Evolutionary conservation across 2,329 filamentous ascomycete species (phyloP), one percentile per base, ranked within the genome.

Genomic region (Xylariaceae sp.): DNA sequence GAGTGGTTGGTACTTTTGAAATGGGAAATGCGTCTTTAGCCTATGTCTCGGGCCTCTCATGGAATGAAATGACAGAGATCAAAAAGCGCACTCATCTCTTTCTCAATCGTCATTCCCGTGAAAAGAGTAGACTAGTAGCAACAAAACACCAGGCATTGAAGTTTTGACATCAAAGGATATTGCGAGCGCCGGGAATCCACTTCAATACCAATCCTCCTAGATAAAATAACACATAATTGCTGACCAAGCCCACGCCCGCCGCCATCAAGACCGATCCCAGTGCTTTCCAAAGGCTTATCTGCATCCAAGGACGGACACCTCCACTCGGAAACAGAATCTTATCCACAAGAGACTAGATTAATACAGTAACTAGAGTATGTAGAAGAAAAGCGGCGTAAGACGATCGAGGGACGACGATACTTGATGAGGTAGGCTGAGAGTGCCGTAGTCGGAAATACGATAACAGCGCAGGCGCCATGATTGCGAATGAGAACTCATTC

Each of bases 401-500:
- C 19, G 40, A 38, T n/a, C 47, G 37, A 14, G 37, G 37, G 35
- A 33, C 42, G 25, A 34, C 25, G 5, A 25, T 17, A 6, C 22
- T 35, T 7, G 19, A 23, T 4, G 16, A 6, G 11, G 27, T 33
- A 16, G 36, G 34, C 20, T 39, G 20, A 14, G 22, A 36, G 22
- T 48, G 19, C 6, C 32, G 16, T 12, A 6, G 36, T 11, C 37
- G 29, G 32, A 48, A 48, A 29, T 48, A 40, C 7, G 21, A 8
- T 25, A 44, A 27, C 14, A 48, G 40, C 21, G 40, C 35, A 1
- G 45, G 45, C 7, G 40, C 44, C 19, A 57, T 22, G 5, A 53
- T 14, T 8, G 39, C 27, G 29, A 56, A 56, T 1, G 50, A 52
- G 17, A 52, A 34, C 27, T 56, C 55, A 32, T 54, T 54, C 52